Evolutionary conservation across 2,329 filamentous ascomycete genomes (phyloP).

Genomic region (Fusarium circinatum): DNA sequence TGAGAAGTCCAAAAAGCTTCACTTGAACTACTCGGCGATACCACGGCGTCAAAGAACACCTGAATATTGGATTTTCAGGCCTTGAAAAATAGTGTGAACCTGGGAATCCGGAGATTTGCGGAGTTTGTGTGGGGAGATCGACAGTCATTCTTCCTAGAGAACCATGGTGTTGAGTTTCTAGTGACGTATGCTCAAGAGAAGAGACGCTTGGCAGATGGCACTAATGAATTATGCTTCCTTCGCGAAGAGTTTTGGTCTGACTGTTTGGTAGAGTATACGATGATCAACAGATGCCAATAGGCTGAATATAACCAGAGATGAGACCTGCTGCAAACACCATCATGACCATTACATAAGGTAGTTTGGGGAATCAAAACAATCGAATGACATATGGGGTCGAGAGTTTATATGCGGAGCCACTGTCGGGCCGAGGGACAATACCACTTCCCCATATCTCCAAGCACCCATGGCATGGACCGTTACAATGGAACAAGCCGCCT

Average conservation of each 20-base stretch:
- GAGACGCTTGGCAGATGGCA: conserved; percentile 20
- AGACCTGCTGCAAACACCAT: neutral
- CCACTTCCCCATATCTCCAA: neutral
- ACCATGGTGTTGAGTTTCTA: conserved; percentile 15
- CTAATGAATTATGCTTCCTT: conserved; percentile 12
- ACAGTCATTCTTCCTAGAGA: conserved; percentile 12
- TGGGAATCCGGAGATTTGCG: conserved; percentile 34
- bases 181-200: conserved; percentile 29
- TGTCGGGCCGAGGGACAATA: conserved; percentile 18
- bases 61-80: neutral
- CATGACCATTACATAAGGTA: neutral
- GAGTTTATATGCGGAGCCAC: neutral
- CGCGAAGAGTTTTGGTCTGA: neutral
- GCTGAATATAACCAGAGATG: neutral
- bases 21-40: conserved; percentile 26
- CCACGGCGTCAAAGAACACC: conserved; percentile 20
- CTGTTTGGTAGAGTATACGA: neutral
- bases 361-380: neutral
- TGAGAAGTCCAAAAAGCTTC: conserved; percentile 1
- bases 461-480: neutral
- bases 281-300: neutral
- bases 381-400: conserved; percentile 15
- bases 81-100: conserved; percentile 8
- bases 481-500: neutral
- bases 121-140: conserved; percentile 39